Conservation (phyloP, 2,329 filamentous ascomycete genomes). For the Colletotrichum camelliae region DNA sequence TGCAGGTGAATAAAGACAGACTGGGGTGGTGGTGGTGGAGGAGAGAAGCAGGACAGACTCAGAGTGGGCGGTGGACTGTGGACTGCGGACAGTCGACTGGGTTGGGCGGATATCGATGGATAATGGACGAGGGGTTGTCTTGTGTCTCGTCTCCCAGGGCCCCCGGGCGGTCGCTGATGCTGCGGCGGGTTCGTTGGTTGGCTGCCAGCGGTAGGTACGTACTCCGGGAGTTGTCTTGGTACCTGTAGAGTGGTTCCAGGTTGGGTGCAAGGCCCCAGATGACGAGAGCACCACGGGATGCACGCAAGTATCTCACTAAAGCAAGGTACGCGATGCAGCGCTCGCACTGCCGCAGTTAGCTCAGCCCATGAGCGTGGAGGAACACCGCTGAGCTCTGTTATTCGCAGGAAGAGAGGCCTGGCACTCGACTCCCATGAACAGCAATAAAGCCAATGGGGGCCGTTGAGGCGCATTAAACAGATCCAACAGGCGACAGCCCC, state of each 20-base stretch:
- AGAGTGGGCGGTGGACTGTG: not conserved
- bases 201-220: not conserved
- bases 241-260: not conserved
- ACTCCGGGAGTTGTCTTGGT: not conserved
- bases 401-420: not conserved
- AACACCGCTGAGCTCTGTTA: not conserved
- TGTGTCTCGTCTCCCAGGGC: constrained; percentile 1
- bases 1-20: not conserved
- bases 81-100: not conserved
- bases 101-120: not conserved
- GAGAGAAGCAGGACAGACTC: not conserved
- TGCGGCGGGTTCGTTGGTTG: not conserved
- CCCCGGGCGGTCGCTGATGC: not conserved
- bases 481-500: not conserved
- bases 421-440: not conserved
- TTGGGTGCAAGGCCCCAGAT: not conserved
- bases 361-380: not conserved
- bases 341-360: constrained; percentile 12
- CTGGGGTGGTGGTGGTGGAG: not conserved
- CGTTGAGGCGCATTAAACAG: not conserved
- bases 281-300: not conserved
- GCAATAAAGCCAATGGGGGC: not conserved
- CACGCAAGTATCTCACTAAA: constrained; percentile 7
- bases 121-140: not conserved
- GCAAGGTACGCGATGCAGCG: constrained; percentile 16